phyloP scores from a whole-genome alignment of 2,329 filamentous ascomycete species.

The Ophiostoma tasmaniense region DNA sequence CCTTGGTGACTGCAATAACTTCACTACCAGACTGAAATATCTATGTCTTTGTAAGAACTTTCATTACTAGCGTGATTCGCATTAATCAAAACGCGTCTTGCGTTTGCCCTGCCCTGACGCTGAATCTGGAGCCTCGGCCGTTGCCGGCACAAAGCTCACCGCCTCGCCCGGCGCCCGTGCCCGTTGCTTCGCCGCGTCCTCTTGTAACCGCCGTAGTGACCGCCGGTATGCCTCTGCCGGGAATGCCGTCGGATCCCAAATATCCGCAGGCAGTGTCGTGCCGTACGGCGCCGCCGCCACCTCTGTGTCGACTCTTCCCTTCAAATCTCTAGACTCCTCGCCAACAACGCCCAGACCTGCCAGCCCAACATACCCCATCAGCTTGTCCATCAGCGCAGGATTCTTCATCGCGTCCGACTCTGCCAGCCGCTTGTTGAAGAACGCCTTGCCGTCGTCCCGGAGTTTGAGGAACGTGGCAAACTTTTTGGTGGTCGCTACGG shows the following conservation, averaged over 20 bases:
- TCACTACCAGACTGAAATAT: neutral
- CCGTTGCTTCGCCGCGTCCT: slow-evolving; percentile 36
- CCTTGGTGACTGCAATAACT: neutral
- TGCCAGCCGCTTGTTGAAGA: slow-evolving; percentile 70
- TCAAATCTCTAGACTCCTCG: neutral
- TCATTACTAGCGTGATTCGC: neutral
- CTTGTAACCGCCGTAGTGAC: slow-evolving; percentile 41
- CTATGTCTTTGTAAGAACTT: neutral
- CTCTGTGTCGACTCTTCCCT: neutral
- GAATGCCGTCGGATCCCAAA: slow-evolving; percentile 52
- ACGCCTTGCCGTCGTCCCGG: slow-evolving; percentile 61
- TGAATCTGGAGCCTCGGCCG: slow-evolving; percentile 19
- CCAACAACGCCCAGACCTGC: slow-evolving; percentile 22
- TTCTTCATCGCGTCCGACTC: slow-evolving; percentile 60
- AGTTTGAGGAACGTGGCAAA: slow-evolving; percentile 66
- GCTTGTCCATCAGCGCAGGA: slow-evolving; percentile 61
- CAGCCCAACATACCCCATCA: slow-evolving; percentile 57
- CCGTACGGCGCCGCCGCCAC: slow-evolving; percentile 45
- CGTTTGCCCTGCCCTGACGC: slow-evolving; percentile 25
- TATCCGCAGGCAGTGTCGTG: slow-evolving; percentile 47
- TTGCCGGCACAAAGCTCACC: slow-evolving; percentile 43
- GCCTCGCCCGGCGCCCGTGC: slow-evolving; percentile 36
- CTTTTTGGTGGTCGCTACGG: slow-evolving; percentile 47
- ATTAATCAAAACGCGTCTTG: slow-evolving; percentile 29
- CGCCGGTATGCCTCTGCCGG: slow-evolving; percentile 47